These are phyloP conservation scores for Camellia sinensis DNA, from an alignment of 148 eudicot genomes.

Conservation along the genomic window DNA sequence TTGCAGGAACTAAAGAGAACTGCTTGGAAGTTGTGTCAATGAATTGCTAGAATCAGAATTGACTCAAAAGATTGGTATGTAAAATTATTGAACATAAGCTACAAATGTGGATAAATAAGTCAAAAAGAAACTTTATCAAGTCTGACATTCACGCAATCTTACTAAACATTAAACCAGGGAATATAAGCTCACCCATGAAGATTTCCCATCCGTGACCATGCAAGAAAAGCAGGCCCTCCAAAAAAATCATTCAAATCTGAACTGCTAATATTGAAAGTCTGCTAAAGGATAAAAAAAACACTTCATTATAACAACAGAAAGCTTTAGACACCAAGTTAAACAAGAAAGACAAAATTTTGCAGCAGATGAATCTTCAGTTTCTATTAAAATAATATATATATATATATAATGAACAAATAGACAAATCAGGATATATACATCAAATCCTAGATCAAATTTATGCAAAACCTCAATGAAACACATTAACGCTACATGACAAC, in stretches of 20 bases:
- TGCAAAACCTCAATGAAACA: neutral
- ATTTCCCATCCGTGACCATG: constrained; percentile 59
- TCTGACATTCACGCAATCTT: neutral
- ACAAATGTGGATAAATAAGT: neutral
- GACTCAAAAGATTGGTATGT: neutral
- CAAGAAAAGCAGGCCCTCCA: constrained; percentile 60
- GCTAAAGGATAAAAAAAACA: constrained; percentile 16
- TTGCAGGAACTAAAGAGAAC: neutral
- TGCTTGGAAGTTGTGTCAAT: neutral
- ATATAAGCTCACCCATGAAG: constrained; percentile 38
- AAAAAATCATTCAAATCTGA: constrained; percentile 45
- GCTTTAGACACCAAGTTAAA: neutral
- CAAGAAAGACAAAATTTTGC: neutral
- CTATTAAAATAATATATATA: neutral
- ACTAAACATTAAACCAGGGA: constrained; percentile 9
- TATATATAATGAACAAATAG: neutral
- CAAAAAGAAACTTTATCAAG: neutral
- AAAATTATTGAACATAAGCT: neutral
- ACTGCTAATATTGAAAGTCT: constrained; percentile 46
- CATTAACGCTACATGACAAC: too few species aligned
- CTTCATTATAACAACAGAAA: neutral
- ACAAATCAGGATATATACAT: neutral
- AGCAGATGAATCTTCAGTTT: neutral
- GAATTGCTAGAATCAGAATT: neutral
- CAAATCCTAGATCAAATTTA: neutral